Conservation (phyloP, 345 rosid species). For the Microthlaspi erraticum region DNA sequence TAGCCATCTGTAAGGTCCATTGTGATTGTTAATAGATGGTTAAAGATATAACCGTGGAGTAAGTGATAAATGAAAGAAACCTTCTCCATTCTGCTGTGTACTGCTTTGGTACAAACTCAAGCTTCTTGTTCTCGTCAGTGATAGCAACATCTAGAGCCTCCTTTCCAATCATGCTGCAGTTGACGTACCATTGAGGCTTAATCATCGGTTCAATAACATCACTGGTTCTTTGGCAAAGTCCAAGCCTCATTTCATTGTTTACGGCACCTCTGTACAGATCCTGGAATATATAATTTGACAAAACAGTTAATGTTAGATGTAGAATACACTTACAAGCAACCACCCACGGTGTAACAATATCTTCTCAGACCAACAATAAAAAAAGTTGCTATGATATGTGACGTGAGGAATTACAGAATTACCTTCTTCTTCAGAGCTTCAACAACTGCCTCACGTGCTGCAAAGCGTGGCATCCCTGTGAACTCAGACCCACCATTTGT, state of each 20-base stretch:
- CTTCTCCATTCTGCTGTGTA: constrained; percentile 94
- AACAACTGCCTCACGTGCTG: constrained; percentile 83
- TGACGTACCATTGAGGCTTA: constrained; percentile 95
- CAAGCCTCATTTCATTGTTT: constrained; percentile 94
- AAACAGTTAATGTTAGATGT: background rate
- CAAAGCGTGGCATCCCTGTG: constrained; percentile 86
- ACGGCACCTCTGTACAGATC: constrained; percentile 76
- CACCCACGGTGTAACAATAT: constrained; percentile 17
- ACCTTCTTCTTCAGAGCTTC: constrained; percentile 78
- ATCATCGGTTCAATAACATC: constrained; percentile 91
- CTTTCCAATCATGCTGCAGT: constrained; percentile 70
- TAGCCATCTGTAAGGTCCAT: constrained; percentile 76
- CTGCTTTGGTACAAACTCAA: constrained; percentile 88
- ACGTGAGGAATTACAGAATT: background rate
- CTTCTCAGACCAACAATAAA: constrained; percentile 30
- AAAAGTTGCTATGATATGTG: background rate
- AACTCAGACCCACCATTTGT: constrained; percentile 79
- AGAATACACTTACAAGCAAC: constrained; percentile 27
- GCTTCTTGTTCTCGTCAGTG: constrained; percentile 59
- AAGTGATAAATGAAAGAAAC: constrained; percentile 47
- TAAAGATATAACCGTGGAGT: constrained; percentile 14
- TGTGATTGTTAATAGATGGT: constrained; percentile 32
- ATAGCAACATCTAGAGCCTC: constrained; percentile 80
- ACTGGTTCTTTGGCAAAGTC: constrained; percentile 75
- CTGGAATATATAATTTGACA: constrained; percentile 47